Base-by-base conservation (phyloP, 257 asterid species). In the Ajuga chamaepitys region DNA sequence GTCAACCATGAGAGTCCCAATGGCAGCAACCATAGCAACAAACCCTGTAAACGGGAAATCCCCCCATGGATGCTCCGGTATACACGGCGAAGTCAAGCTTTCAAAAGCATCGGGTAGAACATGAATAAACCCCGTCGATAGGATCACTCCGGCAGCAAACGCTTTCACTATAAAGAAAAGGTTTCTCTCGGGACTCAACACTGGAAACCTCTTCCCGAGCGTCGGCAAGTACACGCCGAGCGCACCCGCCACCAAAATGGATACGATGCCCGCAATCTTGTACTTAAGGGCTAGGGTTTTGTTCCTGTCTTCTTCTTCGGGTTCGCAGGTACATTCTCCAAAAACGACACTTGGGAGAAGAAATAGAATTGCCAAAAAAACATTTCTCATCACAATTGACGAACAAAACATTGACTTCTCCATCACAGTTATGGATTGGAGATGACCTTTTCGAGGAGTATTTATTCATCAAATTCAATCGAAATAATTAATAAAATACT, bases 121-220 rank as follows among this genome's bases (percentile, higher is more conserved):
- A 8, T 81, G 86, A 0, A 80, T 71, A 7, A 77, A 77, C 3
- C 86, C 88, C 9, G 91, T 82, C 7, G 80, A 67, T 17, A 82
- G 25, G 48, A 80, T 80, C 9, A 83, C 81, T 0, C 87, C 87
- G 12, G 85, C 83, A 3, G 90, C 87, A 6, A 84, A 84, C 6
- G 89, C 83, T 26, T 83, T 76, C 4, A 72, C 22, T 12, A 81
- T 7, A 35, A 77, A 54, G 74, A 85, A 85, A 0, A 82, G 13
- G 24, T 37, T 62, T 3, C 67, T 47, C 3, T 85, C 88, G 0
- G 85, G 85, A 30, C 52, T 68, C 25, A 83, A 17, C 0, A 75
- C 75, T 6, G 58, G 68, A 26, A 44, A 12, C 8, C 17, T 47
- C 21, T 40, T 68, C 6, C 83, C 83, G 30, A 72, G 9, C 28